Conservation (phyloP, 2,329 filamentous ascomycete genomes). For the Kalmusia sp. region DNA sequence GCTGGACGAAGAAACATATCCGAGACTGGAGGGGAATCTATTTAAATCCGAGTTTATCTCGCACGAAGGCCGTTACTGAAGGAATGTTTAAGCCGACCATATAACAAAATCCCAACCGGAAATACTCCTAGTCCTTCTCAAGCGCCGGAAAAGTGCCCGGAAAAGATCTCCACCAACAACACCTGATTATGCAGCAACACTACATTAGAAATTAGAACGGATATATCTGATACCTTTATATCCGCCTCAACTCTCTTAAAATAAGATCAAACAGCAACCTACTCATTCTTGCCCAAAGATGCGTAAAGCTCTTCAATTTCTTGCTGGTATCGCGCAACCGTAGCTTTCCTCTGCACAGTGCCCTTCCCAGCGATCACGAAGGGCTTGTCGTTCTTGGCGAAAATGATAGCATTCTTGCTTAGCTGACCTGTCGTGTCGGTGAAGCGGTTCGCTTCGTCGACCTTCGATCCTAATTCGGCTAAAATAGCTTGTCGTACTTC, state of each 20-base stretch:
- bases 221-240: background rate
- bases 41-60: too few species aligned
- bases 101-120: too few species aligned
- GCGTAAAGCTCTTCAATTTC: conserved; percentile 59
- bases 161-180: background rate
- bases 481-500: conserved; percentile 41
- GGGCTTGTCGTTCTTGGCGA: conserved; percentile 53
- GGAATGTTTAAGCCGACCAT: too few species aligned
- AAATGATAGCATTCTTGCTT: conserved; percentile 51
- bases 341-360: conserved; percentile 52
- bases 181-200: background rate
- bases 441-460: conserved; percentile 53
- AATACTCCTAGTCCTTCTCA: too few species aligned
- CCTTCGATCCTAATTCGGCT: conserved; percentile 50
- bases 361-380: conserved; percentile 57
- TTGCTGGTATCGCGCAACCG: conserved; percentile 50
- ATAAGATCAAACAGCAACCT: background rate
- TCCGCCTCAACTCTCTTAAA: background rate
- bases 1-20: too few species aligned
- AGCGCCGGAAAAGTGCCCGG: background rate
- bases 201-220: background rate
- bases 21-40: too few species aligned
- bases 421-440: conserved; percentile 53
- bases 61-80: too few species aligned
- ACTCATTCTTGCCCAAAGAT: background rate